phyloP scores from a whole-genome alignment of 345 rosid species.

The Camelina laxa region DNA sequence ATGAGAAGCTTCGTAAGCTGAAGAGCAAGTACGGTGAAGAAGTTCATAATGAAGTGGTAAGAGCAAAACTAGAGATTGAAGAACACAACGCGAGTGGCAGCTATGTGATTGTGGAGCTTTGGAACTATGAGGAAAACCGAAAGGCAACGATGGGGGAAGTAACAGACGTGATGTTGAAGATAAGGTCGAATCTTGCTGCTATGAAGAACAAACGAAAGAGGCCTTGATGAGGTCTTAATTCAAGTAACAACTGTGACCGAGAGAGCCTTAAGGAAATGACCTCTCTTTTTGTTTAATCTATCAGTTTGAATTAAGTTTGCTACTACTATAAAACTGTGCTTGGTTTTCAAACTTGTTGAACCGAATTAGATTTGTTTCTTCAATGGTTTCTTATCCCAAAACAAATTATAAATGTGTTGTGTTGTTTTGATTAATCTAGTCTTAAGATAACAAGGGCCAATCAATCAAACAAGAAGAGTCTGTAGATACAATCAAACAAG shows the following conservation, averaged over 20 bases:
- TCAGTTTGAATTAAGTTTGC: background rate
- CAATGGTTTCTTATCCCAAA: background rate
- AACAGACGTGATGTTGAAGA: conserved; percentile 30
- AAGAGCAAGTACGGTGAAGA: conserved; percentile 35
- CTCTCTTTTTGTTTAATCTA: background rate
- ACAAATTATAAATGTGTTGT: background rate
- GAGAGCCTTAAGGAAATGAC: background rate
- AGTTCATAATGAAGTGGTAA: conserved; percentile 33
- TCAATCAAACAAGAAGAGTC: conserved; percentile 39
- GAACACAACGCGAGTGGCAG: conserved; percentile 45
- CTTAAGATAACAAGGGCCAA: conserved; percentile 2
- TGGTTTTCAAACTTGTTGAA: background rate
- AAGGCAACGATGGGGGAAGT: conserved; percentile 35
- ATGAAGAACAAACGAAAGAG: conserved; percentile 27
- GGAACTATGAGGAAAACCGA: conserved; percentile 31
- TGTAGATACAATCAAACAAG: conserved; percentile 55
- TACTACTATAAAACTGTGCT: background rate
- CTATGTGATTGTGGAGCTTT: conserved; percentile 30
- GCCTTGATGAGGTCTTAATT: conserved; percentile 17
- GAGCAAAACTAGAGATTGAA: conserved; percentile 32
- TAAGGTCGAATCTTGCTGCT: background rate
- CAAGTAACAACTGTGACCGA: background rate
- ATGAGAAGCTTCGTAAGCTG: conserved; percentile 24
- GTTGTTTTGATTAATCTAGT: background rate
- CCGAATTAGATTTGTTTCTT: background rate